phyloP scores from a whole-genome alignment of 2,329 filamentous ascomycete genomes.

The Diaporthe australafricana region DNA sequence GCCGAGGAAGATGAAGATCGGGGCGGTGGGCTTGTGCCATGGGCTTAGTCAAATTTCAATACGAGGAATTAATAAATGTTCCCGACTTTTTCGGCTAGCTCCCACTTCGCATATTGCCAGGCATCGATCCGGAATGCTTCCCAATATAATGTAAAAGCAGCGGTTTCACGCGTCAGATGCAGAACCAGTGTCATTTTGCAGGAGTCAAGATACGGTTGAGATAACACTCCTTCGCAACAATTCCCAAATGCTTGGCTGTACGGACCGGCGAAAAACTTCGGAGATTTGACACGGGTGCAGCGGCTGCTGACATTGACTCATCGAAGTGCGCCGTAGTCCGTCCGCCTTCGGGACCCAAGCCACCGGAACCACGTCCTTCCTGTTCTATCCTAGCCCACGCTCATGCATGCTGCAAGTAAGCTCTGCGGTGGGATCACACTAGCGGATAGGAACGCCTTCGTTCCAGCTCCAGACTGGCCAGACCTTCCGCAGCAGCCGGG shows the following conservation, averaged over 20 bases:
- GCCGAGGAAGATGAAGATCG: background rate
- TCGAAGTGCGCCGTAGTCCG: background rate
- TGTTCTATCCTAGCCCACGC: constrained; percentile 12
- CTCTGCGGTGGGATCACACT: constrained; percentile 3
- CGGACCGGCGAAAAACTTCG: background rate
- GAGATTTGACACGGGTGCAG: background rate
- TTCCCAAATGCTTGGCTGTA: too few relatives aligned
- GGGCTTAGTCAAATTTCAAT: background rate
- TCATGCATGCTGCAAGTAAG: constrained; percentile 15
- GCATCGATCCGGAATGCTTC: too few relatives aligned
- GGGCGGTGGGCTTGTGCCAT: background rate
- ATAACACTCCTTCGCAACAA: too few relatives aligned
- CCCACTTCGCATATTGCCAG: background rate
- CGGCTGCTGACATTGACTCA: background rate
- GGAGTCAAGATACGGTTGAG: too few relatives aligned
- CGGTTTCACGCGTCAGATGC: too few relatives aligned
- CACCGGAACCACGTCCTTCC: constrained; percentile 16
- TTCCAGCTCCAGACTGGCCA: background rate
- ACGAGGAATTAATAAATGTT: background rate
- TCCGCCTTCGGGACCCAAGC: constrained; percentile 22
- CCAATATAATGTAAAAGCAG: too few relatives aligned
- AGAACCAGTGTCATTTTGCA: too few relatives aligned
- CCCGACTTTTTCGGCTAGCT: background rate
- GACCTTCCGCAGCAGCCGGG: background rate
- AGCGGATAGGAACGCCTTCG: background rate